phyloP scores from a whole-genome alignment of 257 asterid species.

The Mentha longifolia region DNA sequence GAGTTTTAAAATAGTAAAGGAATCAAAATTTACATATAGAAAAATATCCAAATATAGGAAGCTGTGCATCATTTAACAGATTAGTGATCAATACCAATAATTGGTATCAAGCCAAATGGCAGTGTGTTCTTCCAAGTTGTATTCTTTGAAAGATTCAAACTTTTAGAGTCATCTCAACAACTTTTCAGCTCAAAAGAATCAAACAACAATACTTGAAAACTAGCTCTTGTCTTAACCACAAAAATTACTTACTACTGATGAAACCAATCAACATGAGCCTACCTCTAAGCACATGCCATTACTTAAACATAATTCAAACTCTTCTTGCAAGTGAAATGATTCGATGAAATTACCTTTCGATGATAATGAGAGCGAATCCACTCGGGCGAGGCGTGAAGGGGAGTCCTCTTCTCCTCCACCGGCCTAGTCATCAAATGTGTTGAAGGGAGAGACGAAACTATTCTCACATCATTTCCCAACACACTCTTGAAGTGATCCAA shows the following conservation, averaged over 20 bases:
- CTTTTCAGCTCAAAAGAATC: constrained; percentile 25
- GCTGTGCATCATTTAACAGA: background rate
- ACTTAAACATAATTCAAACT: too few relatives aligned
- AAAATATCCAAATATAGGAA: constrained; percentile 15
- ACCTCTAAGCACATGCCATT: too few relatives aligned
- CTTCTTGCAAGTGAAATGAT: background rate
- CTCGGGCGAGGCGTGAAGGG: constrained; percentile 70
- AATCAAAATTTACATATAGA: constrained; percentile 3
- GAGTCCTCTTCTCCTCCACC: constrained; percentile 78
- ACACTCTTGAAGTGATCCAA: constrained; percentile 88
- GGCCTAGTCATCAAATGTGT: constrained; percentile 88
- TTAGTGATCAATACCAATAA: background rate
- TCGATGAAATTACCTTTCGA: constrained; percentile 45
- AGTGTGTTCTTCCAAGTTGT: background rate
- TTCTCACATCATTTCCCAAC: constrained; percentile 69
- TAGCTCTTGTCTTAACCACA: background rate
- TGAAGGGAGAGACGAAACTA: constrained; percentile 84
- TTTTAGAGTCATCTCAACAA: constrained; percentile 12
- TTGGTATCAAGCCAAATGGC: background rate
- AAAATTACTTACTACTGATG: background rate
- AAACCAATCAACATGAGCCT: background rate
- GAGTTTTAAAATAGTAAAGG: background rate
- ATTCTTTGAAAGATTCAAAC: constrained; percentile 30
- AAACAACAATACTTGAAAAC: constrained; percentile 8
- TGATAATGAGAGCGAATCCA: constrained; percentile 80